Evolutionary conservation across 139 green algal species (phyloP).

Genomic region (Chlamydomonas sp.): DNA sequence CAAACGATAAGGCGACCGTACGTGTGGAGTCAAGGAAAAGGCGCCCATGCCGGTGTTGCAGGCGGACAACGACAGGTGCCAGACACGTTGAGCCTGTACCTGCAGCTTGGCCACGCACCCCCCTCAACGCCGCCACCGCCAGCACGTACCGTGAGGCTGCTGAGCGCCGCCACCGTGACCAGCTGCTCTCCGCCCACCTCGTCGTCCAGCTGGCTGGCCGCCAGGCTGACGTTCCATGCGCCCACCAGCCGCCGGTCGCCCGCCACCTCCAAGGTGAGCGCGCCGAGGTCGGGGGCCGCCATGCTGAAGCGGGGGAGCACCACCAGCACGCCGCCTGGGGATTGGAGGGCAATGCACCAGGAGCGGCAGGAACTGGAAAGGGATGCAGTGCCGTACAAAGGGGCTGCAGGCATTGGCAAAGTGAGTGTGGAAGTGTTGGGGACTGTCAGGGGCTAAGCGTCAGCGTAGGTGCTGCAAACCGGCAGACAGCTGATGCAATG

Average conservation of each 20-base stretch:
- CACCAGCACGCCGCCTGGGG: background rate
- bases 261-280: background rate
- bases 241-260: background rate
- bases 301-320: constrained; percentile 11
- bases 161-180: background rate
- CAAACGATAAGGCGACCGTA: background rate
- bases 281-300: background rate
- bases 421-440: background rate
- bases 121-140: background rate
- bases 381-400: background rate
- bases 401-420: background rate
- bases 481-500: background rate
- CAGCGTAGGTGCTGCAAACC: background rate
- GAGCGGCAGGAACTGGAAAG: background rate
- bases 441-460: background rate
- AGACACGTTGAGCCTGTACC: background rate
- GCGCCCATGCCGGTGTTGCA: background rate
- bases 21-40: background rate
- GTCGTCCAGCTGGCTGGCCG: background rate
- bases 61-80: background rate
- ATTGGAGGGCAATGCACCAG: background rate
- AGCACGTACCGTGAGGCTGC: background rate
- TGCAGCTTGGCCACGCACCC: background rate
- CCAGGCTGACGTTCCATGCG: background rate
- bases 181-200: background rate